Evolutionary conservation across 2,329 filamentous ascomycete species (phyloP), one percentile per base, ranked within the genome.

Genomic region (Xenoacremonium recifei): DNA sequence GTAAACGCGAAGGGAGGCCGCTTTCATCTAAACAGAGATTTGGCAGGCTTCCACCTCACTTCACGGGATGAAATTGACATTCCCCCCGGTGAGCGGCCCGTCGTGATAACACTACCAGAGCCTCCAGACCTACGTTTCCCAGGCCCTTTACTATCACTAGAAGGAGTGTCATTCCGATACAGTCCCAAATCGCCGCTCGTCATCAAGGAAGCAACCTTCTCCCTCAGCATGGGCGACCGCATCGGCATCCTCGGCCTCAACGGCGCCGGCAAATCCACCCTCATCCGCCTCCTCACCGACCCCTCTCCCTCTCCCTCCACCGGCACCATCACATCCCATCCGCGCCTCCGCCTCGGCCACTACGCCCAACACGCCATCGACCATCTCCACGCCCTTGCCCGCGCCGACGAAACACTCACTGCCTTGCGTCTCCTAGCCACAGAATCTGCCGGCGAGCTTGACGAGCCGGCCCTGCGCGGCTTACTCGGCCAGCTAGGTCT

Each of bases 281-380:
- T 95, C 9, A 73, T 92, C 44, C 82, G 79, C 35, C 67, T 92
- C 4, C 75, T 92, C 3, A 81, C 83, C n/a, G 80, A 77, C 1
- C 72, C 74, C 12, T 63, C 75, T 2, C 70, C 69, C 5, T n/a
- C n/a, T n/a, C 82, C 85, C 0, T 79, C 77, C 0, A 70, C 74
- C 3, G 87, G 88, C 1, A 79, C 71, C 0, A 66, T 87, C 2
- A 76, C 77, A 1, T 73, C 72, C 0, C 89, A 95, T 61, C 77
- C 89, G 0, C 75, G 87, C 16, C 69, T 88, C 9, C 82, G 77
- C 48, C 64, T 89, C 35, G 87, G 83, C 2, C 89, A 89, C 58
- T 93, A 91, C 64, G 87, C 86, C 4, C 89, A 95, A 60, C 83
- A 90, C 54, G 83, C 85, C 0, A 85, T 91, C 4, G 85, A 91